Evolutionary conservation across 2,329 filamentous ascomycete species (phyloP).

Genomic region (Scytalidium lignicola): DNA sequence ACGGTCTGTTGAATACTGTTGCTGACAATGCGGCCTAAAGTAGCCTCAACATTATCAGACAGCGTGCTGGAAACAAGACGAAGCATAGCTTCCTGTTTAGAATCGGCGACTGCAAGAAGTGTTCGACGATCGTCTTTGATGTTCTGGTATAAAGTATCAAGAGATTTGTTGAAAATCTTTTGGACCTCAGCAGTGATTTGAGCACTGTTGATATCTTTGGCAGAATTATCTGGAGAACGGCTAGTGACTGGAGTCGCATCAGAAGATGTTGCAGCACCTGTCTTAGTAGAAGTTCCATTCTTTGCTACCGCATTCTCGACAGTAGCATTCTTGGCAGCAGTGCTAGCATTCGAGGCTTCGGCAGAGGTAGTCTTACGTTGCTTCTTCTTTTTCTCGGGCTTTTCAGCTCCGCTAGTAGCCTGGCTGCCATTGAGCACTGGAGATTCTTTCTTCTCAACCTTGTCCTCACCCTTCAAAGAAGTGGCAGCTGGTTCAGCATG

Average conservation of each 20-base stretch:
- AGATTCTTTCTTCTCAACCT: slow-evolving; percentile 29
- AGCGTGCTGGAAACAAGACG: slow-evolving; percentile 64
- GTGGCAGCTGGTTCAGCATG: slow-evolving; percentile 13
- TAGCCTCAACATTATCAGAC: slow-evolving; percentile 60
- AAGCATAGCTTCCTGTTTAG: slow-evolving; percentile 66
- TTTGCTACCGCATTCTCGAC: slow-evolving; percentile 24
- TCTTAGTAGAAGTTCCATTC: slow-evolving; percentile 20
- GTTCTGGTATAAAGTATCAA: slow-evolving; percentile 57
- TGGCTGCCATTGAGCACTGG: slow-evolving; percentile 19
- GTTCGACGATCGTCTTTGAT: slow-evolving; percentile 63
- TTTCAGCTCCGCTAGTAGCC: slow-evolving; percentile 39
- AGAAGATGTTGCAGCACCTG: slow-evolving; percentile 9
- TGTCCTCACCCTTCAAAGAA: slow-evolving; percentile 31
- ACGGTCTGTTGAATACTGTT: slow-evolving; percentile 65
- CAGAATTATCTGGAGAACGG: slow-evolving; percentile 26
- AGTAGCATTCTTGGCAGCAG: slow-evolving; percentile 12
- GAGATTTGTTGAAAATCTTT: slow-evolving; percentile 48
- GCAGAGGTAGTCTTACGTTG: slow-evolving; percentile 53
- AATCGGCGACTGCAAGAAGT: slow-evolving; percentile 55
- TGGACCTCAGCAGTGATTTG: slow-evolving; percentile 44
- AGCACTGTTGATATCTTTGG: slow-evolving; percentile 39
- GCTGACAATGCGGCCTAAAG: slow-evolving; percentile 45
- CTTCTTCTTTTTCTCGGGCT: slow-evolving; percentile 62
- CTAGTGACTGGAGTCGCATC: slow-evolving; percentile 9
- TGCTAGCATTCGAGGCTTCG: slow-evolving; percentile 8